These are phyloP conservation scores for Vitis rupestris DNA, from an alignment of 164 flowering plant genomes.

Conservation along the genomic window DNA sequence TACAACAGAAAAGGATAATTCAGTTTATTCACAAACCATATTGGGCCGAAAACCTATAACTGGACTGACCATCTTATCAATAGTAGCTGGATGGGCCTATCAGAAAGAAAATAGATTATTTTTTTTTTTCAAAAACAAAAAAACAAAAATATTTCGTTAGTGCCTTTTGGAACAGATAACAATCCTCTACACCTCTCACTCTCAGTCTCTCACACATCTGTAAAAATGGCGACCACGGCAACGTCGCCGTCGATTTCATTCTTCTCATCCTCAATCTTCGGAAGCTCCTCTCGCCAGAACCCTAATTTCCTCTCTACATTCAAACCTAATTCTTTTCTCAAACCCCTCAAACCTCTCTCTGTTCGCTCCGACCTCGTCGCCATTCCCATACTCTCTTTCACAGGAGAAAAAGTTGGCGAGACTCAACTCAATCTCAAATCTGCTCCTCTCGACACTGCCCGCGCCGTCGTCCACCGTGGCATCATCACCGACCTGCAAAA, in stretches of 20 bases:
- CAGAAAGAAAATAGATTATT: no score
- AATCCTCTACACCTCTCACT: not conserved
- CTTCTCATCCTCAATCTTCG: constrained; percentile 53
- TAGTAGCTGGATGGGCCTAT: no score
- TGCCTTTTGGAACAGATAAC: constrained; percentile 7
- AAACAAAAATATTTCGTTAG: no score
- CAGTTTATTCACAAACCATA: no score
- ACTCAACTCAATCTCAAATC: constrained; percentile 66
- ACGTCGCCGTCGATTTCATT: constrained; percentile 47
- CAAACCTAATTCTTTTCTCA: constrained; percentile 12
- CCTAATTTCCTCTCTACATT: constrained; percentile 9
- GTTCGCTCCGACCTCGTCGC: constrained; percentile 51
- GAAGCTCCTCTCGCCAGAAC: constrained; percentile 20
- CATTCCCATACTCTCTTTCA: constrained; percentile 79
- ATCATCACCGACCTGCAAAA: constrained; percentile 77
- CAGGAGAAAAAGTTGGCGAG: constrained; percentile 78
- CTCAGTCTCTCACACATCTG: not conserved
- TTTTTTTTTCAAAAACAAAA: no score
- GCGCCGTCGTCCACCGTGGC: constrained; percentile 94
- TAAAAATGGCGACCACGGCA: constrained; percentile 22
- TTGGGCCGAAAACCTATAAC: no score
- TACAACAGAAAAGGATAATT: no score
- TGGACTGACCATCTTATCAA: not conserved
- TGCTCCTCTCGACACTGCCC: constrained; percentile 82
- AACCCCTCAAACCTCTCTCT: constrained; percentile 26